Evolutionary conservation across 1,284 basidiomycete genomes (phyloP).

Genomic region (Laetiporus sulphureus): DNA sequence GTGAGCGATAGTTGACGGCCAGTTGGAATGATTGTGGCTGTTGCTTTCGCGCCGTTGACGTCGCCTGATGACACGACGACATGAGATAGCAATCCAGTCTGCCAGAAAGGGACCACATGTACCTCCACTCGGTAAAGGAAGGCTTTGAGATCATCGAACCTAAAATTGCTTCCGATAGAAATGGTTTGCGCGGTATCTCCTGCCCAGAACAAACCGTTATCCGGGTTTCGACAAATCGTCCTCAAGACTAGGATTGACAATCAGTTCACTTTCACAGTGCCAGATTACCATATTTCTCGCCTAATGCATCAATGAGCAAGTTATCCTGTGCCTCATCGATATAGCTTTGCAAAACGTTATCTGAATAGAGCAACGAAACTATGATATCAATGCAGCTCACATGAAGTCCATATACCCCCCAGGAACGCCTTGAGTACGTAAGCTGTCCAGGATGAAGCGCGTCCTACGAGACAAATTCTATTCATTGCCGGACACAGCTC

Average conservation of each 20-base stretch:
- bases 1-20: constrained; percentile 62
- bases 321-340: constrained; percentile 74
- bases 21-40: constrained; percentile 52
- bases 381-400: constrained; percentile 29
- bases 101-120: constrained; percentile 5
- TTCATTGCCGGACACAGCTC: neutral
- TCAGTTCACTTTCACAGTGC: neutral
- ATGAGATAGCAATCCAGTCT: neutral
- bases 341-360: constrained; percentile 35
- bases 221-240: constrained; percentile 50
- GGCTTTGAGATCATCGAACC: constrained; percentile 66
- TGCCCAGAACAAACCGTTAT: constrained; percentile 66
- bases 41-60: neutral
- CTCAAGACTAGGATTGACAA: constrained; percentile 42
- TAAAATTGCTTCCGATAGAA: constrained; percentile 61
- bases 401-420: constrained; percentile 49
- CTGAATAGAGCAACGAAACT: neutral
- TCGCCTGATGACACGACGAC: neutral
- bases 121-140: constrained; percentile 59
- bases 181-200: constrained; percentile 79
- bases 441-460: constrained; percentile 39
- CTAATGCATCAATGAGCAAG: constrained; percentile 54
- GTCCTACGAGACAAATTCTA: constrained; percentile 28
- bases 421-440: constrained; percentile 23
- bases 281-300: constrained; percentile 28